Conservation (phyloP, 2,329 filamentous ascomycete genomes). For the Apiospora aurea region DNA sequence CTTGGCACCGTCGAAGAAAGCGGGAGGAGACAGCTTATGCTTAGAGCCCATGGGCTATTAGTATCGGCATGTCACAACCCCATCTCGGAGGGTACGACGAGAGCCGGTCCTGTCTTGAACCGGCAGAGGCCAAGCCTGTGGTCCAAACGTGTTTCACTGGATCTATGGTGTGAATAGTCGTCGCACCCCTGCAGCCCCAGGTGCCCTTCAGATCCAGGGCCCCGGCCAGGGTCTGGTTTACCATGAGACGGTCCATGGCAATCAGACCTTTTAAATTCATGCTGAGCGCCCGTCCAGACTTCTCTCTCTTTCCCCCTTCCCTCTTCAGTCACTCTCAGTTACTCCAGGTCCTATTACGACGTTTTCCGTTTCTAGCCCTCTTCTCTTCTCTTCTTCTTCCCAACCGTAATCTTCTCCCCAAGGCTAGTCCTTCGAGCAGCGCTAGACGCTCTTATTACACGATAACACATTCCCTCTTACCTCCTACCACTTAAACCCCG, state of each 20-base stretch:
- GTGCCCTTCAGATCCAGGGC: neutral
- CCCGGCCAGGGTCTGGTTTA: conserved; percentile 38
- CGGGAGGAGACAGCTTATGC: conserved; percentile 10
- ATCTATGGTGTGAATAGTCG: conserved; percentile 13
- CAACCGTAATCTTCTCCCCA: conserved; percentile 38
- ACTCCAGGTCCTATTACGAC: conserved; percentile 19
- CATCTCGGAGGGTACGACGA: conserved; percentile 8
- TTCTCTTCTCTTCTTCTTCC: conserved; percentile 37
- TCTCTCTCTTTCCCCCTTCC: conserved; percentile 37
- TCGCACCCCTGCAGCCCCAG: conserved; percentile 30
- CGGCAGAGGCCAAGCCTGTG: conserved; percentile 23
- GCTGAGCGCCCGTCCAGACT: conserved; percentile 39
- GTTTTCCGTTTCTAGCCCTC: conserved; percentile 34
- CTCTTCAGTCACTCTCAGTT: conserved; percentile 33
- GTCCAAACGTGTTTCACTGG: conserved; percentile 29
- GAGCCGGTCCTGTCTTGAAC: conserved; percentile 22
- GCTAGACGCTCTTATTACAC: conserved; percentile 51
- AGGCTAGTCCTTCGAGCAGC: conserved; percentile 59
- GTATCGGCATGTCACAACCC: conserved; percentile 22
- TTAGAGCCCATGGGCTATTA: conserved; percentile 23
- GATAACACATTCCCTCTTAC: conserved; percentile 26
- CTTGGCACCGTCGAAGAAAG: conserved; percentile 2
- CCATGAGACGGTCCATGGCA: conserved; percentile 45
- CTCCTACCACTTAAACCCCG: conserved; percentile 4
- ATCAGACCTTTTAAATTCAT: conserved; percentile 49